Percentiles rank a stretch among this genome's conserved stretches.
Evolutionary conservation across 495 filamentous ascomycete species (phyloP).

Genomic region (Podospora conica): DNA sequence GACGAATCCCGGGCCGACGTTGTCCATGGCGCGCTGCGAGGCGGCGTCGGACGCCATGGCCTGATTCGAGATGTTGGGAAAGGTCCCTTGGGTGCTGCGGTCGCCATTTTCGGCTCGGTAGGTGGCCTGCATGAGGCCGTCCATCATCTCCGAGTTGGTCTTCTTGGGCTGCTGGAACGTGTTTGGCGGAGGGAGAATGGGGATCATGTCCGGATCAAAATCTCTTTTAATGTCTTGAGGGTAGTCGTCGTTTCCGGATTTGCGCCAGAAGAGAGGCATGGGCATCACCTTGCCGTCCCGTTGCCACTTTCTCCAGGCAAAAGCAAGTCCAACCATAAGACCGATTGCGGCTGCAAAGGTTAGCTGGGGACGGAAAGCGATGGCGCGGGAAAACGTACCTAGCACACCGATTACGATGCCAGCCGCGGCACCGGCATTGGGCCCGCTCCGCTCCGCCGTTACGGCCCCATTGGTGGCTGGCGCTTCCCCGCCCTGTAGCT

Average conservation of each 20-base stretch:
- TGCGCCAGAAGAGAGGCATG: constrained; percentile 9
- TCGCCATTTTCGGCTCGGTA: constrained; percentile 18
- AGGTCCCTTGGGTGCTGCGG: not conserved
- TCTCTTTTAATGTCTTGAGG: not conserved
- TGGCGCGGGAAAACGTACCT: constrained; percentile 6
- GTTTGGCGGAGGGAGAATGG: not conserved
- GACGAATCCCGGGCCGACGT: not conserved
- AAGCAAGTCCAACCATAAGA: constrained; percentile 8
- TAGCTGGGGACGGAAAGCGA: not conserved
- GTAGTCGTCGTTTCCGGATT: not conserved
- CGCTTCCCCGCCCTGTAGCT: not conserved
- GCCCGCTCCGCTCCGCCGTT: not conserved
- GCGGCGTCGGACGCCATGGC: not conserved
- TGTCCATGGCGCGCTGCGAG: not conserved
- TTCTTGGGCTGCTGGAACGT: constrained; percentile 8
- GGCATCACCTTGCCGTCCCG: constrained; percentile 11
- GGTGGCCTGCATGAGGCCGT: constrained; percentile 24
- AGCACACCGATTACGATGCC: constrained; percentile 20
- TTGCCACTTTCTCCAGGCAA: constrained; percentile 18
- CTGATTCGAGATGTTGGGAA: not conserved
- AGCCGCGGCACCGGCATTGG: constrained; percentile 7
- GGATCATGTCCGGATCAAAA: not conserved
- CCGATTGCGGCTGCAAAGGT: constrained; percentile 10
- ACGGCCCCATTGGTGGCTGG: not conserved
- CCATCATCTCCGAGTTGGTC: constrained; percentile 26